Percentiles rank a stretch among this genome's conserved stretches.
Conservation (phyloP, 1,284 basidiomycete genomes). For the Rhodotorula sp. region DNA sequence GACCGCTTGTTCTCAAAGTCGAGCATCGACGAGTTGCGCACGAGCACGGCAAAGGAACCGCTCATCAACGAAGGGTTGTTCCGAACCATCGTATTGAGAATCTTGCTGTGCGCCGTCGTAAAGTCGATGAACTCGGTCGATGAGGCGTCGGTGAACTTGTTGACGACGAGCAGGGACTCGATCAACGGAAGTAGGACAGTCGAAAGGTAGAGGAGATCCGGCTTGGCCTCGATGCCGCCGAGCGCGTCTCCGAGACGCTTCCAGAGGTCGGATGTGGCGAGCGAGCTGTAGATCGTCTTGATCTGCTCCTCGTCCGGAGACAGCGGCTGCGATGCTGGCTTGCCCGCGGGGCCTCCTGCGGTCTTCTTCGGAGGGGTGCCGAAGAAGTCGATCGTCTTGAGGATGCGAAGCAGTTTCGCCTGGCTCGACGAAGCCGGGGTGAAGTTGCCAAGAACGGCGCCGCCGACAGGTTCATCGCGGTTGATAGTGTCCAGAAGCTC, state of each 20-base stretch:
- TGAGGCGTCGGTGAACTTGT: slow-evolving; percentile 33
- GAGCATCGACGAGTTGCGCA: slow-evolving; percentile 92
- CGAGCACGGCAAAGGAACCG: slow-evolving; percentile 92
- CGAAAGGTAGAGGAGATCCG: slow-evolving; percentile 78
- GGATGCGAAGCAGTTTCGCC: slow-evolving; percentile 83
- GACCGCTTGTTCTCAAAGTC: slow-evolving; percentile 98
- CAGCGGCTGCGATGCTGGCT: slow-evolving; percentile 51
- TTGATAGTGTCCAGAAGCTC: slow-evolving; percentile 66
- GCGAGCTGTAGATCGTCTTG: slow-evolving; percentile 77
- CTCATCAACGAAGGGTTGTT: slow-evolving; percentile 95
- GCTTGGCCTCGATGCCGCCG: slow-evolving; percentile 71
- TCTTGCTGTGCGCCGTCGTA: slow-evolving; percentile 90
- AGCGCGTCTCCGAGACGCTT: slow-evolving; percentile 79
- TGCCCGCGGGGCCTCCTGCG: slow-evolving; percentile 42
- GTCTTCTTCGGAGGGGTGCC: slow-evolving; percentile 59
- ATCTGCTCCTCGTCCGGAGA: slow-evolving; percentile 68
- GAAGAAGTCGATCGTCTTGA: slow-evolving; percentile 96
- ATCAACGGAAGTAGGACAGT: slow-evolving; percentile 87
- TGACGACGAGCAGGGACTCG: slow-evolving; percentile 92
- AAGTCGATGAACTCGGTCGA: slow-evolving; percentile 82
- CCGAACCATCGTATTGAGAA: slow-evolving; percentile 86
- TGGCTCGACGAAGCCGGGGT: slow-evolving; percentile 87
- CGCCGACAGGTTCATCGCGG: slow-evolving; percentile 60
- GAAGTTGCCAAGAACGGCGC: slow-evolving; percentile 71
- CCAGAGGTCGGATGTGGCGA: slow-evolving; percentile 84